These are phyloP conservation scores for Haplosporangium sp. DNA, from an alignment of 371 early-diverging fungal genomes.

Conservation along the genomic window DNA sequence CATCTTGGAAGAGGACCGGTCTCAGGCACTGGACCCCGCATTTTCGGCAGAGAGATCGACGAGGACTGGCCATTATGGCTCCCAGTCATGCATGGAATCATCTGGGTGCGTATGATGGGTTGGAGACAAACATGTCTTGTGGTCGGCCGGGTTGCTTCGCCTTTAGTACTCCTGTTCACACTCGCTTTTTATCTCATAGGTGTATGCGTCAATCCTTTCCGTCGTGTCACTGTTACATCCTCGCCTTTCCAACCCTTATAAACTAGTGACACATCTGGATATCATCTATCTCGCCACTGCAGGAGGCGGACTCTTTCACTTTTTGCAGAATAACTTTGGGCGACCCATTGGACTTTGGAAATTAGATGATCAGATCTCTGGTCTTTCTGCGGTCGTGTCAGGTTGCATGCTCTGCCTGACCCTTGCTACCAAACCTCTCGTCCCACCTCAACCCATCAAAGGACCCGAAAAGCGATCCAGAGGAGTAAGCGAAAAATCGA, in stretches of 20 bases:
- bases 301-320: slow-evolving; percentile 33
- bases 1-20: too few species aligned
- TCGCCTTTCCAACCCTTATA: slow-evolving; percentile 48
- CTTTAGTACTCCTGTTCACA: not conserved
- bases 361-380: slow-evolving; percentile 46
- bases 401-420: slow-evolving; percentile 29
- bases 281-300: slow-evolving; percentile 50
- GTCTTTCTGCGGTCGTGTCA: slow-evolving; percentile 36
- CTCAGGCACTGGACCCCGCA: not conserved
- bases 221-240: slow-evolving; percentile 48
- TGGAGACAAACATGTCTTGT: not conserved
- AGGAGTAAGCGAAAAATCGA: slow-evolving; percentile 34
- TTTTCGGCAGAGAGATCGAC: slow-evolving; percentile 15
- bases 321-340: slow-evolving; percentile 39
- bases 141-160: not conserved
- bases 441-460: slow-evolving; percentile 45
- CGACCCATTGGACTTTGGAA: slow-evolving; percentile 50
- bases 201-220: slow-evolving; percentile 46
- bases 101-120: slow-evolving; percentile 32
- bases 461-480: slow-evolving; percentile 43
- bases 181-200: slow-evolving; percentile 17
- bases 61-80: slow-evolving; percentile 54
- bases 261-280: slow-evolving; percentile 45
- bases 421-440: slow-evolving; percentile 51
- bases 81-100: slow-evolving; percentile 55